Evolutionary conservation across 805 yeast species (phyloP).

Genomic region (Wickerhamomyces tratensis): DNA sequence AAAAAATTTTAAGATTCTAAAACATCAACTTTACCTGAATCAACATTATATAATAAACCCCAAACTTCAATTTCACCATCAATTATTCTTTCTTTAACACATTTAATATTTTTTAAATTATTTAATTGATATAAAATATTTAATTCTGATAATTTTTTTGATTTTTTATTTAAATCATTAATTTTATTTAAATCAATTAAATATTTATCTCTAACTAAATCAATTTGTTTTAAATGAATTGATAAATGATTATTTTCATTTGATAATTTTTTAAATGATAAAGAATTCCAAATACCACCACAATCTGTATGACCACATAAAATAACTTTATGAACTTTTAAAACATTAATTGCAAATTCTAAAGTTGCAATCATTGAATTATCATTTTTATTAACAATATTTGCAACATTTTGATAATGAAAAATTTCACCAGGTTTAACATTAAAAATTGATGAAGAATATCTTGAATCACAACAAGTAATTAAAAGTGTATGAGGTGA

Average conservation of each 20-base stretch:
- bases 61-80: constrained; percentile 62
- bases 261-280: constrained; percentile 55
- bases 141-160: constrained; percentile 59
- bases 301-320: constrained; percentile 95
- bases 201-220: constrained; percentile 59
- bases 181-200: constrained; percentile 37
- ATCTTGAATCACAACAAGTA: constrained; percentile 90
- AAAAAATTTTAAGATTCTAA: too few species aligned
- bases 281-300: constrained; percentile 83
- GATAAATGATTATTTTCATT: constrained; percentile 33
- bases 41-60: constrained; percentile 81
- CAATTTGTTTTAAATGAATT: constrained; percentile 47
- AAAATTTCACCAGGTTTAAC: constrained; percentile 90
- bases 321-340: constrained; percentile 71
- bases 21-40: constrained; percentile 51
- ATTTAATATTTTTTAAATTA: constrained; percentile 42
- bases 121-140: constrained; percentile 69
- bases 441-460: constrained; percentile 66
- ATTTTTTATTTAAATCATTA: constrained; percentile 40
- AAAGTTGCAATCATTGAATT: constrained; percentile 66
- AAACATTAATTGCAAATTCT: constrained; percentile 79
- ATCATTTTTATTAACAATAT: constrained; percentile 59
- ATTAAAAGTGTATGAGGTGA: constrained; percentile 91
- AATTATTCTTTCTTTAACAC: constrained; percentile 56
- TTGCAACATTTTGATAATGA: constrained; percentile 83